Base-by-base conservation (phyloP, 2,329 filamentous ascomycete genomes). In the Phaeophleospora eucalypticola region DNA sequence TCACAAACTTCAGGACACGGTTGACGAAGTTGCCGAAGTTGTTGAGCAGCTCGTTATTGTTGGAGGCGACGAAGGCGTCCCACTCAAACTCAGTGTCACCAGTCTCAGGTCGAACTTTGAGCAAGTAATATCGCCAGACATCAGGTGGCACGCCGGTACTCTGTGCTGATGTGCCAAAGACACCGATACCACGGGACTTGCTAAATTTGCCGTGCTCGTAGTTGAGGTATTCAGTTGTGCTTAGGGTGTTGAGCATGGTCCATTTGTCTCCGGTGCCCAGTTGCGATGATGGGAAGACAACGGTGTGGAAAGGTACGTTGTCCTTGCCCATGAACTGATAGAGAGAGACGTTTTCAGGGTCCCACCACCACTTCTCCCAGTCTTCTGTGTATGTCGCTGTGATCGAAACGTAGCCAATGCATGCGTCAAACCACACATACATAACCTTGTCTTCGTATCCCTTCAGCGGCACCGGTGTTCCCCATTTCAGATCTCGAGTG, bases 321-420 rank as follows among this genome's bases (percentile, higher is more conserved):
- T 91, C 87, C 68, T 95, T 96, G 71, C 90, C 90, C 81, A 95
- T 87, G 76, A 96, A 94, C 71, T 96, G 90, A 68, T 93, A 95
- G 10, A 96, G 79, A 63, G 85, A 80, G 39, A 96, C 89, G 27
- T 95, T 78, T 36, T 95, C 84, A 0, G 89, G 88, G 66, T 94
- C 86, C 64, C 86, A 83, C 90, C 90, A 96, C 90, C 90, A 96
- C 63, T 87, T 79, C 72, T 95, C 83, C 90, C 90, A 96, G 53
- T 94, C 78, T 36, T 83, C 78, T 4, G 89, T 95, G 68, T 95
- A 95, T 59, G 82, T 89, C 54, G 87, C 88, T 1, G 90, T 95
- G 58, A 96, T 96, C 1, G 89, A 95, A n/a, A 89, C 84, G 66
- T 96, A 96, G 16, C 90, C 90, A 62, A 95, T 93, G 68, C 87